phyloP scores from a whole-genome alignment of 257 asterid genomes.

The Solanum rostratum region DNA sequence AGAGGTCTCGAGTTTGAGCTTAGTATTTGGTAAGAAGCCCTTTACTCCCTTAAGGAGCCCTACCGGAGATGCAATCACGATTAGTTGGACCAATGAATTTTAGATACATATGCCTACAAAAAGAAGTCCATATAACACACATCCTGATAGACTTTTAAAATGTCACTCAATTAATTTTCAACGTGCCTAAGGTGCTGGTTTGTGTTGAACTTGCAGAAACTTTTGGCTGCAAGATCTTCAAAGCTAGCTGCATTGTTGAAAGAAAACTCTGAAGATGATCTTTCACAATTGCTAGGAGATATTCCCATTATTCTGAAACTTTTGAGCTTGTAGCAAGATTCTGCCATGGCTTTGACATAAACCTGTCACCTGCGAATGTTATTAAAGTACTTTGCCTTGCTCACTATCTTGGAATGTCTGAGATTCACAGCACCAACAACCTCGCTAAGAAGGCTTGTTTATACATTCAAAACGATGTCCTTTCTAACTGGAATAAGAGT shows the following conservation, averaged over 20 bases:
- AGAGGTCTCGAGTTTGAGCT: not conserved
- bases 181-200: not conserved
- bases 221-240: slow-evolving; percentile 48
- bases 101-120: not conserved
- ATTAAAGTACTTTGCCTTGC: slow-evolving; percentile 50
- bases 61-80: not conserved
- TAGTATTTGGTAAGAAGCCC: not conserved
- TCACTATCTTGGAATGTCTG: slow-evolving; percentile 66
- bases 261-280: slow-evolving; percentile 30
- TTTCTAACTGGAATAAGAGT: slow-evolving; percentile 58
- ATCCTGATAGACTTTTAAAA: too few relatives aligned
- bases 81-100: not conserved
- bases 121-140: not conserved
- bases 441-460: slow-evolving; percentile 27
- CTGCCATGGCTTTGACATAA: slow-evolving; percentile 60
- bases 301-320: slow-evolving; percentile 46
- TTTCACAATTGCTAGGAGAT: slow-evolving; percentile 31
- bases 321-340: slow-evolving; percentile 66
- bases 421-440: slow-evolving; percentile 43
- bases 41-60: not conserved
- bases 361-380: slow-evolving; percentile 43
- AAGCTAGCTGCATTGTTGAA: slow-evolving; percentile 31
- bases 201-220: slow-evolving; percentile 25
- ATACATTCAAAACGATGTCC: slow-evolving; percentile 31
- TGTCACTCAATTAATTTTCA: not conserved